Conservation (phyloP, 768 basidiomycete species). For the Lyophyllum semitale region DNA sequence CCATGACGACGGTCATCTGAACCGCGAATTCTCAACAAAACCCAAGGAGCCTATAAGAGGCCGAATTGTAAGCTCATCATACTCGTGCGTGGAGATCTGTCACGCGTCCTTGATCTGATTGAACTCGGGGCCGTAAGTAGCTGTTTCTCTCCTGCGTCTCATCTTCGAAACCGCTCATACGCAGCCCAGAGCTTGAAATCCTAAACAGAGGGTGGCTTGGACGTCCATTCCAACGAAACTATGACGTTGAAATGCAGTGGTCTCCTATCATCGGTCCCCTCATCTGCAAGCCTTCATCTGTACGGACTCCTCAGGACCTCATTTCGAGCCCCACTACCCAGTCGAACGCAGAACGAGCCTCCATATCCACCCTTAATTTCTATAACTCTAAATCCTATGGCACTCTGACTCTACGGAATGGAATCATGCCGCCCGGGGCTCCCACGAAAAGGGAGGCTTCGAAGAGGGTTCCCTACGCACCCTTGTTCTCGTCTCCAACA, state of each 20-base stretch:
- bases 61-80: background rate
- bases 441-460: background rate
- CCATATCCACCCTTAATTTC: no score
- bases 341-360: no score
- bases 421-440: background rate
- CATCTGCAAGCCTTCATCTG: background rate
- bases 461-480: background rate
- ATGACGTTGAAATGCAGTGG: background rate
- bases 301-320: background rate
- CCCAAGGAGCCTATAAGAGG: background rate
- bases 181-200: background rate
- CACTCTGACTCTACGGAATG: background rate
- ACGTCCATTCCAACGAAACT: background rate
- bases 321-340: background rate
- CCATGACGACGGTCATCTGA: background rate
- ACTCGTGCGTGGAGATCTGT: background rate
- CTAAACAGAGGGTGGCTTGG: background rate
- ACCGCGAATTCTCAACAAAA: background rate
- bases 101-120: background rate
- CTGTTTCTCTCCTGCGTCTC: background rate
- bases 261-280: background rate
- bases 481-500: no score
- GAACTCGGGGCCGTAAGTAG: no score
- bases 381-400: no score
- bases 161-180: background rate